Conservation (phyloP, 371 early-diverging fungal genomes). For the Lichtheimia ornata region DNA sequence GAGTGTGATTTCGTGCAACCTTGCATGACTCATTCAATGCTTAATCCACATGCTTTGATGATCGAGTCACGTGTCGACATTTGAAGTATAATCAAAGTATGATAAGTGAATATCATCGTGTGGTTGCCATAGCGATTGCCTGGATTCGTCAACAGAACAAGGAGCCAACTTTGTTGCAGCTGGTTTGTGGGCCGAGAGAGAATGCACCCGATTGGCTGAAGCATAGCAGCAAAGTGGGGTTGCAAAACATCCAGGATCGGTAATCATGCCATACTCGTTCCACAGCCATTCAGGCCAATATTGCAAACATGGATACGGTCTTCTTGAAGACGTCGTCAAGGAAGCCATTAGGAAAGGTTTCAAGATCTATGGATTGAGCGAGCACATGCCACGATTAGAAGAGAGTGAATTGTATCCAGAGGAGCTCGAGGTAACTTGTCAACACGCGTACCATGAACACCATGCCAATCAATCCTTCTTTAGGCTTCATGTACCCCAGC, state of each 20-base stretch:
- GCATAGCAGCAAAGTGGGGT: background rate
- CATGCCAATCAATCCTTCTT: background rate
- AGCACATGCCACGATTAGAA: slow-evolving; percentile 81
- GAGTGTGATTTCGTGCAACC: too few relatives aligned
- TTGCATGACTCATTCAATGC: too few relatives aligned
- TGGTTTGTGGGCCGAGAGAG: background rate
- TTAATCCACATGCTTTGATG: too few relatives aligned
- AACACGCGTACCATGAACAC: background rate
- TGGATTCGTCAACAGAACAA: background rate
- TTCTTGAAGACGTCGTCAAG: slow-evolving; percentile 72
- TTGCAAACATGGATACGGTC: slow-evolving; percentile 81
- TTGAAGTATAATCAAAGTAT: background rate
- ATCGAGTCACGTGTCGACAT: too few relatives aligned
- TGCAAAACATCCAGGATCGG: background rate
- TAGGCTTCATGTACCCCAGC: slow-evolving; percentile 64
- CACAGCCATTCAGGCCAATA: slow-evolving; percentile 89
- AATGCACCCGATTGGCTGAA: background rate
- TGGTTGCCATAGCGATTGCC: background rate
- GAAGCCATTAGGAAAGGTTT: slow-evolving; percentile 72
- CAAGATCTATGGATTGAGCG: slow-evolving; percentile 70
- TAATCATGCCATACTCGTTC: slow-evolving; percentile 64
- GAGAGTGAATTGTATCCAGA: slow-evolving; percentile 80
- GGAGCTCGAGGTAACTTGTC: slow-evolving; percentile 58
- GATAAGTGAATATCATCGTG: background rate
- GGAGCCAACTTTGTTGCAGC: background rate